phyloP scores from a whole-genome alignment of 352 stramenopile species.

The Globisporangium lucens region DNA sequence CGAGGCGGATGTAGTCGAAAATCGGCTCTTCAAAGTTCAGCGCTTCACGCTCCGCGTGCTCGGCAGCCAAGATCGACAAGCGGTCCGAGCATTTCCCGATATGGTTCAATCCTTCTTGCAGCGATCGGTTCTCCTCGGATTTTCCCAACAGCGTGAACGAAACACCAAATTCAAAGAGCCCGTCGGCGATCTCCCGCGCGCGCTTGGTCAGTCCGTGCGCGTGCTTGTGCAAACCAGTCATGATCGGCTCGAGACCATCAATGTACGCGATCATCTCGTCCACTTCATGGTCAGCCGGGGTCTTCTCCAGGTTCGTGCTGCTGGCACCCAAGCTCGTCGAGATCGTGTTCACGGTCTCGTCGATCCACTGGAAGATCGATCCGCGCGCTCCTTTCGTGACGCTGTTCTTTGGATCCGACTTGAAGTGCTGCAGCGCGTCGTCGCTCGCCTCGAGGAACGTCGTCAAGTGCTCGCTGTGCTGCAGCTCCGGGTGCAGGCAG shows the following conservation, averaged over 20 bases:
- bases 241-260: conserved; percentile 93
- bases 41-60: conserved; percentile 92
- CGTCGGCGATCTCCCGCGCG: conserved; percentile 93
- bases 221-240: conserved; percentile 94
- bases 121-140: conserved; percentile 88
- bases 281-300: conserved; percentile 91
- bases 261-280: conserved; percentile 97
- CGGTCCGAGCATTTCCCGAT: conserved; percentile 93
- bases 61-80: conserved; percentile 87
- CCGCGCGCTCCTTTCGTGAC: conserved; percentile 42
- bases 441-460: conserved; percentile 83
- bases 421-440: conserved; percentile 62
- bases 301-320: conserved; percentile 71
- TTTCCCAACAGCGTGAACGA: conserved; percentile 95
- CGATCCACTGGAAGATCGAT: conserved; percentile 84
- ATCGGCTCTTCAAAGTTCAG: conserved; percentile 94
- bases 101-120: conserved; percentile 90
- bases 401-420: conserved; percentile 61
- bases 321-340: conserved; percentile 64
- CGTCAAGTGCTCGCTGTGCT: conserved; percentile 81
- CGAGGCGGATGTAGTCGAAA: conserved; percentile 95
- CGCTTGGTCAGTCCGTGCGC: conserved; percentile 92
- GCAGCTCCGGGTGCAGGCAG: conserved; percentile 75
- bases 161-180: conserved; percentile 96
- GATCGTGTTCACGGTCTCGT: conserved; percentile 84